phyloP scores from a whole-genome alignment of 306 rosid genomes.

The Macrotyloma uniflorum region DNA sequence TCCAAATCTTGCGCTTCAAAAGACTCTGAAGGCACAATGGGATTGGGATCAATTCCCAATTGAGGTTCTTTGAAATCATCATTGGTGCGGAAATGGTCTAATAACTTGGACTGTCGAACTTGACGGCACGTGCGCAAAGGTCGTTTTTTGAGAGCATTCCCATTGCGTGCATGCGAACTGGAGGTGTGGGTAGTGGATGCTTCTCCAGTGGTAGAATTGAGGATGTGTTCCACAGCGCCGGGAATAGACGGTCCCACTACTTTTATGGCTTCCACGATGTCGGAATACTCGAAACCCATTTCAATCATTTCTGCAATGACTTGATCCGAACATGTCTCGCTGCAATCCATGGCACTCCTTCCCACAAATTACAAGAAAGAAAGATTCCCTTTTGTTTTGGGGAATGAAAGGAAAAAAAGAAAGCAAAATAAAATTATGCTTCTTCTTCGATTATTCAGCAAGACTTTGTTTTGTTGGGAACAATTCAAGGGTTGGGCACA shows the following conservation, averaged over 20 bases:
- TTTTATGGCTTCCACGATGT: conserved; percentile 50
- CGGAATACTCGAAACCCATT: conserved; percentile 66
- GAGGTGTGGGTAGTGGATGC: conserved; percentile 32
- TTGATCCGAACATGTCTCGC: conserved; percentile 44
- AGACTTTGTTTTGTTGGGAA: neutral
- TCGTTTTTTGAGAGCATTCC: conserved; percentile 40
- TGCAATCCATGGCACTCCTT: conserved; percentile 44
- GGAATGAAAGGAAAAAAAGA: neutral
- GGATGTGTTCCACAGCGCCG: conserved; percentile 54
- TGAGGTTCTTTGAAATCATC: conserved; percentile 40
- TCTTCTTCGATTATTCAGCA: neutral
- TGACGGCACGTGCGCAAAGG: conserved; percentile 37
- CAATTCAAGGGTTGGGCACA: neutral
- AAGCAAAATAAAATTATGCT: neutral
- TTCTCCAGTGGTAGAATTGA: conserved; percentile 13
- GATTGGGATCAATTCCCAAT: neutral
- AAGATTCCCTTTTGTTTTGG: conserved; percentile 1
- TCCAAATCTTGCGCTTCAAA: conserved; percentile 18
- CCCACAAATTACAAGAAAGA: neutral
- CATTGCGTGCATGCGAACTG: conserved; percentile 20
- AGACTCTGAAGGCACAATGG: conserved; percentile 25
- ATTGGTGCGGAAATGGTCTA: conserved; percentile 62
- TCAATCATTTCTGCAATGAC: conserved; percentile 59
- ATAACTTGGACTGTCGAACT: conserved; percentile 67
- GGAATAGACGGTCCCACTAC: conserved; percentile 57